Base-by-base conservation (phyloP, 2,329 filamentous ascomycete genomes). In the Apiospora sp. region DNA sequence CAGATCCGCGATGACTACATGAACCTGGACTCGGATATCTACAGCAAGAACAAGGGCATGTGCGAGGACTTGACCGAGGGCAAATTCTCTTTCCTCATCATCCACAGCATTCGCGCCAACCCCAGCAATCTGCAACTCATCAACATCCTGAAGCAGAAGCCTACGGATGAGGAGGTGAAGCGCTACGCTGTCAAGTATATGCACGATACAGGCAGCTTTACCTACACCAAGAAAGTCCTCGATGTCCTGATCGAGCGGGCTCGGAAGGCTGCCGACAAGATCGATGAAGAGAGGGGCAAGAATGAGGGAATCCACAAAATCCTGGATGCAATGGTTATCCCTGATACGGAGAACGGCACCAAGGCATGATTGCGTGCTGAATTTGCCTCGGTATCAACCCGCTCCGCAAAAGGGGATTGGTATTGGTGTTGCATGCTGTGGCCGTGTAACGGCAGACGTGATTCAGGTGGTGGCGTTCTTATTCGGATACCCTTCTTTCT, bases 61-160 rank as follows among this genome's bases (percentile, higher is more conserved):
- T 97, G 94, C 82, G 96, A 98, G 85, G 96, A 98, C 83, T 85
- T 98, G 77, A 98, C 95, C 0, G 96, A 98, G 85, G 96, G 96
- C 75, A 98, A 98, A 87, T 98, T 98, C 85, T 96, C 93, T 37
- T 98, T 98, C 81, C 95, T 95, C 54, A 92, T 98, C 78, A 98
- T 98, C 78, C 96, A 98, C 84, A 93, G 93, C 81, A 97, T 98
- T 77, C 93, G 94, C 73, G 86, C 92, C 73, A 90, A 95, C 80
- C 93, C 90, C 24, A 84, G 85, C 43, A 93, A 95, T 80, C 86
- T 93, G 76, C 92, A 97, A 79, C 89, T 99, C 71, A 89, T 98
- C 82, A 98, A 96, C 80, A 98, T 98, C 72, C 87, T 98, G 58
- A 94, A 94, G 83, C 95, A 98, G 83, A 96, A 95, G 84, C 95